These are phyloP conservation scores for Sordariomycetes sp. DNA, from an alignment of 2,329 filamentous ascomycete genomes.

Conservation along the genomic window DNA sequence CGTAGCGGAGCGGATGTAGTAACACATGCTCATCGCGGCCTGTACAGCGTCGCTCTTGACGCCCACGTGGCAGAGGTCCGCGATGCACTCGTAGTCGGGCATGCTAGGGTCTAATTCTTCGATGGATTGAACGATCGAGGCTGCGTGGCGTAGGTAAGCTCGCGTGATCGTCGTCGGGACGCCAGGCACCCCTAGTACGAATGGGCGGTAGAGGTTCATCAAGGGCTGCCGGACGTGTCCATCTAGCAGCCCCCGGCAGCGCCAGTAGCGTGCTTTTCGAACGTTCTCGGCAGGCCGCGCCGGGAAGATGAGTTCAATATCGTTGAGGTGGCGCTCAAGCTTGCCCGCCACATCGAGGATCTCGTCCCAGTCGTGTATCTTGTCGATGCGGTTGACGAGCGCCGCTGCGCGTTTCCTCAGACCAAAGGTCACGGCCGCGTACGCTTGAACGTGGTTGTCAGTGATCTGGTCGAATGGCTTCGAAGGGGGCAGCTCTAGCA, in stretches of 20 bases:
- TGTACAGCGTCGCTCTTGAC: slow-evolving; percentile 46
- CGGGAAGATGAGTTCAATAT: slow-evolving; percentile 43
- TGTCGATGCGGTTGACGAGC: slow-evolving; percentile 41
- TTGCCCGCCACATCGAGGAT: slow-evolving; percentile 44
- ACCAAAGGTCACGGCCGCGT: slow-evolving; percentile 39
- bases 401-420: slow-evolving; percentile 39
- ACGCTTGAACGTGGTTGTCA: slow-evolving; percentile 44
- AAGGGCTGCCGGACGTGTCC: slow-evolving; percentile 45
- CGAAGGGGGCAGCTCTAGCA: slow-evolving; percentile 36
- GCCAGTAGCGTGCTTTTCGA: slow-evolving; percentile 41
- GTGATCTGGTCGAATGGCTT: slow-evolving; percentile 43
- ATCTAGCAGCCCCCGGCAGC: slow-evolving; percentile 39
- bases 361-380: slow-evolving; percentile 41
- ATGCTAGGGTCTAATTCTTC: slow-evolving; percentile 41
- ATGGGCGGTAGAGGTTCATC: slow-evolving; percentile 43
- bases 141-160: slow-evolving; percentile 43
- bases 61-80: slow-evolving; percentile 43
- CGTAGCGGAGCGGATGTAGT: slow-evolving; percentile 34
- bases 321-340: slow-evolving; percentile 43
- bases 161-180: slow-evolving; percentile 41
- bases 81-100: slow-evolving; percentile 35
- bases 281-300: slow-evolving; percentile 18
- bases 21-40: slow-evolving; percentile 45
- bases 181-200: slow-evolving; percentile 40
- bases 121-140: slow-evolving; percentile 45